phyloP scores from a whole-genome alignment of 108 stramenopile genomes.

The Parietichytrium sp. region DNA sequence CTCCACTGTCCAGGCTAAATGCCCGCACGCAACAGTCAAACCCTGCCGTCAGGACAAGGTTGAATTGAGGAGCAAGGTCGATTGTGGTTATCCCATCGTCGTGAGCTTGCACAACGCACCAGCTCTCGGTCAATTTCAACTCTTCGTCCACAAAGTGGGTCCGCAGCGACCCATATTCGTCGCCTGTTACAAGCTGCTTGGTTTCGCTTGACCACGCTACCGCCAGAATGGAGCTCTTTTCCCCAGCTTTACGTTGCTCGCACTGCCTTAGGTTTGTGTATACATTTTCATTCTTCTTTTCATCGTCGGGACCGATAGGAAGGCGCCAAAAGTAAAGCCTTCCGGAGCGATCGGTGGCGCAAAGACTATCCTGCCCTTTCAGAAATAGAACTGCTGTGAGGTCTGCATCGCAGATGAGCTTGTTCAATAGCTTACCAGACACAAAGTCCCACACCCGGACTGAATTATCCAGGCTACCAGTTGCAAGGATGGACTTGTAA shows the following conservation, averaged over 20 bases:
- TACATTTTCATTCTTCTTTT: not conserved
- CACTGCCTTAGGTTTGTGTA: not conserved
- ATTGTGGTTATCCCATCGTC: conserved; percentile 5
- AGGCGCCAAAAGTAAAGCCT: not conserved
- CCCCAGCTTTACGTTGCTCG: not conserved
- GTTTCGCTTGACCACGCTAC: not conserved
- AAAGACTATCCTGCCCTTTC: not conserved
- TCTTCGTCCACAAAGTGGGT: not conserved
- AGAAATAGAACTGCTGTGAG: not conserved
- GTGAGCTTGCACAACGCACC: not conserved
- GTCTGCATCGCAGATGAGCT: conserved; percentile 6
- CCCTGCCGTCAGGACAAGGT: not conserved
- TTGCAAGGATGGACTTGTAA: conserved; percentile 46
- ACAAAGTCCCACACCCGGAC: conserved; percentile 52
- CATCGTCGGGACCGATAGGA: not conserved
- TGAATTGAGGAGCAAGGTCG: not conserved
- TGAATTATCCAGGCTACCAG: conserved; percentile 42
- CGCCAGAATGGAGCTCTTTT: not conserved
- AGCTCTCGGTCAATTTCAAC: not conserved
- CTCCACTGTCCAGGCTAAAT: not conserved
- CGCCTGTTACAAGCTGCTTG: not conserved
- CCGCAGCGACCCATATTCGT: not conserved
- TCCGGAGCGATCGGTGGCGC: not conserved
- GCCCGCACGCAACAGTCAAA: not conserved
- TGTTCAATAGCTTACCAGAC: conserved; percentile 36